phyloP scores from a whole-genome alignment of 768 basidiomycete genomes.

The Nevesoporus exiguus region DNA sequence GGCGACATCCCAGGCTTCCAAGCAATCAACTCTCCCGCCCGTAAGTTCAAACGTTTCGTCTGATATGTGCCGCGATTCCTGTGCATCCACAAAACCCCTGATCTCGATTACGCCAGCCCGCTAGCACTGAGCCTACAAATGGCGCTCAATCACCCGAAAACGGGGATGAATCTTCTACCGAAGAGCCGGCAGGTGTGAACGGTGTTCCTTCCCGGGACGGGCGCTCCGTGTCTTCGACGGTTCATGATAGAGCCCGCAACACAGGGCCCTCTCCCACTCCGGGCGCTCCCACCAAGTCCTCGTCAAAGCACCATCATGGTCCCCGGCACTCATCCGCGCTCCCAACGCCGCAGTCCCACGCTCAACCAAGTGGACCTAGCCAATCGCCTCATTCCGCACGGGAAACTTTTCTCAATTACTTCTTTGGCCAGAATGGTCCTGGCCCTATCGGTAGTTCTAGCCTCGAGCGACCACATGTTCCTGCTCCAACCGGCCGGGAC shows the following conservation, averaged over 20 bases:
- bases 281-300: constrained; percentile 24
- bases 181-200: constrained; percentile 52
- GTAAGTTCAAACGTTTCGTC: constrained; percentile 39
- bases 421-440: constrained; percentile 89
- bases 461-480: constrained; percentile 39
- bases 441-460: constrained; percentile 64
- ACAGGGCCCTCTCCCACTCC: constrained; percentile 34
- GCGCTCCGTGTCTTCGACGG: constrained; percentile 74
- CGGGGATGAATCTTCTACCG: constrained; percentile 62
- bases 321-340: constrained; percentile 33
- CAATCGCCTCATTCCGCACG: constrained; percentile 57
- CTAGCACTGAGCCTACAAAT: constrained; percentile 60
- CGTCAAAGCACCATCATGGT: constrained; percentile 29
- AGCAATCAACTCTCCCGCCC: constrained; percentile 44
- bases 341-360: constrained; percentile 32
- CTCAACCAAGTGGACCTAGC: constrained; percentile 33
- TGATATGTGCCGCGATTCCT: constrained; percentile 11
- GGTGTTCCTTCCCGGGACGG: constrained; percentile 50
- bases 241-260: constrained; percentile 70
- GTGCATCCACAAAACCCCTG: constrained; percentile 8
- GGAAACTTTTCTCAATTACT: constrained; percentile 95
- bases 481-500: constrained; percentile 61
- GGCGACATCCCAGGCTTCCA: constrained; percentile 38
- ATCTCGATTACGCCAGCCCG: constrained; percentile 42
- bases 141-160: constrained; percentile 50